A percentile compares a stretch with the other conserved stretches of the same genome.
These are phyloP conservation scores for Leishmania guyanensis DNA, from an alignment of 208 protist genomes.

Conservation along the genomic window DNA sequence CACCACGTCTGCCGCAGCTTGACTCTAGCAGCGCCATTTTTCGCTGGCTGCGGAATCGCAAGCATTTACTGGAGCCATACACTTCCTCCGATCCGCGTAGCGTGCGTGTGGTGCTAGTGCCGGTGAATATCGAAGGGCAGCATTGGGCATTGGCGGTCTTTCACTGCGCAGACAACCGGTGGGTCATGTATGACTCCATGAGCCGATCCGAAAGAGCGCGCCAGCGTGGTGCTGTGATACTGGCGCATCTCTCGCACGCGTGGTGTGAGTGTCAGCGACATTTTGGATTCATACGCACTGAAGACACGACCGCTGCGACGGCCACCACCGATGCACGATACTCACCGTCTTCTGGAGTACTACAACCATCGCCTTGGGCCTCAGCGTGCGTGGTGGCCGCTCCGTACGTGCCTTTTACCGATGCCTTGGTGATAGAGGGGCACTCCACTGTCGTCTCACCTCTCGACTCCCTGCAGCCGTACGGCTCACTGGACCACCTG, in stretches of 20 bases:
- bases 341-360: background rate
- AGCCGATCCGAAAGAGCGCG: constrained; percentile 21
- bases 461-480: constrained; percentile 27
- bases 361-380: constrained; percentile 2
- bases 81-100: constrained; percentile 1
- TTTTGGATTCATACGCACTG: constrained; percentile 8
- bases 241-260: constrained; percentile 40
- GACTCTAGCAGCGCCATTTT: constrained; percentile 42
- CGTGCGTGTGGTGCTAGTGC: constrained; percentile 68
- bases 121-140: constrained; percentile 67
- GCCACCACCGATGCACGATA: background rate
- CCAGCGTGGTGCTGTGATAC: constrained; percentile 29
- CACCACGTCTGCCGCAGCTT: constrained; percentile 28
- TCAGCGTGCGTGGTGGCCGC: background rate
- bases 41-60: constrained; percentile 70
- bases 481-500: constrained; percentile 18
- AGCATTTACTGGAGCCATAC: constrained; percentile 55
- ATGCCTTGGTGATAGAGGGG: background rate
- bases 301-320: background rate
- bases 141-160: constrained; percentile 83
- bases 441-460: background rate
- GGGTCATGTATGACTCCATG: constrained; percentile 79
- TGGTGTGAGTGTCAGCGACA: constrained; percentile 47
- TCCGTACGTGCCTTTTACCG: background rate
- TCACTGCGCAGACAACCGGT: constrained; percentile 39